Conservation (phyloP, 805 yeast genomes). For the Lipomyces starkeyi region DNA sequence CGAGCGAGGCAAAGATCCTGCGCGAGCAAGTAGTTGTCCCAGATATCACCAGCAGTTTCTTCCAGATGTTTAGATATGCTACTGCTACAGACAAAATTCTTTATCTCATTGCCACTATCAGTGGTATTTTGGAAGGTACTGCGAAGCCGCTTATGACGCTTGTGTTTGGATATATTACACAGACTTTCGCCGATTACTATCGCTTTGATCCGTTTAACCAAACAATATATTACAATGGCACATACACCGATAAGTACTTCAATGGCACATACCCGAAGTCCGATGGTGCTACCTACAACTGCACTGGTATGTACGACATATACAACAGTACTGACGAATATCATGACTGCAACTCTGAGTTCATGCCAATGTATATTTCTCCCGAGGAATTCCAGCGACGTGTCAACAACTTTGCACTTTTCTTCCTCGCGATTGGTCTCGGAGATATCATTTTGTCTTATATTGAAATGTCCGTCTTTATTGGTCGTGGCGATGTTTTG, state of each 20-base stretch:
- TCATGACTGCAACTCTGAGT: slow-evolving; percentile 20
- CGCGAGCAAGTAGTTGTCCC: slow-evolving; percentile 45
- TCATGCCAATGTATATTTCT: slow-evolving; percentile 25
- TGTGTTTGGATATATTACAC: slow-evolving; percentile 49
- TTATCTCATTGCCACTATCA: slow-evolving; percentile 45
- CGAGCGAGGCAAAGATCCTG: slow-evolving; percentile 46
- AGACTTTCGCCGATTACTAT: slow-evolving; percentile 47
- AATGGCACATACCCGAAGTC: slow-evolving; percentile 23
- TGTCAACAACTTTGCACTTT: slow-evolving; percentile 48
- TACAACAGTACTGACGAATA: slow-evolving; percentile 24
- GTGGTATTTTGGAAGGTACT: slow-evolving; percentile 37
- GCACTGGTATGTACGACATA: slow-evolving; percentile 30
- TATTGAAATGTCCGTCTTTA: slow-evolving; percentile 47
- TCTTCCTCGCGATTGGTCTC: slow-evolving; percentile 51
- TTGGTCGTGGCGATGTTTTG: slow-evolving; percentile 51
- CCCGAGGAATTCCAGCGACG: slow-evolving; percentile 44
- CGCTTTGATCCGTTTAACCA: slow-evolving; percentile 28
- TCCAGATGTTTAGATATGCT: slow-evolving; percentile 48
- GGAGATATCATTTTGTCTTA: slow-evolving; percentile 42
- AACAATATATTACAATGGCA: slow-evolving; percentile 30
- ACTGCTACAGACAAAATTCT: slow-evolving; percentile 38
- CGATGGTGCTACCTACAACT: slow-evolving; percentile 32
- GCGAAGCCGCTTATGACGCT: slow-evolving; percentile 52
- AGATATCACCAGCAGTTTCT: slow-evolving; percentile 40
- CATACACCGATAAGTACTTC: slow-evolving; percentile 31